A percentile compares a stretch with the other conserved stretches of the same genome.
These are phyloP conservation scores for Aegilops longissima DNA, from an alignment of 176 grass and related monocot species.

Conservation along the genomic window DNA sequence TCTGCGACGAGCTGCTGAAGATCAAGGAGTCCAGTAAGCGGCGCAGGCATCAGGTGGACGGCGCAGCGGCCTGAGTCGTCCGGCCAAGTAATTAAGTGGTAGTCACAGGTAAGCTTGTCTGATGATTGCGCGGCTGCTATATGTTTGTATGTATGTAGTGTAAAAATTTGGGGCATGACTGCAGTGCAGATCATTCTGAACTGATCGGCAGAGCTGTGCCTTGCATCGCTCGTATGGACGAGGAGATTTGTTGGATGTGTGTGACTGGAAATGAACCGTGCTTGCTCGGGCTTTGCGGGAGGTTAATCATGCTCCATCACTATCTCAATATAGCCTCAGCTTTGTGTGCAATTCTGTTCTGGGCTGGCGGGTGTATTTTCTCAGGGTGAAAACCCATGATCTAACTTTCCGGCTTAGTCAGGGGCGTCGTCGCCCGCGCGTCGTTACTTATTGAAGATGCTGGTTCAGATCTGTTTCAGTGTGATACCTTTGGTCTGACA, in stretches of 20 bases:
- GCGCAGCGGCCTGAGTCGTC: not conserved
- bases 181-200: not conserved
- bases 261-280: not conserved
- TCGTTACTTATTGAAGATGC: too few relatives aligned
- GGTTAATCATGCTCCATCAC: not conserved
- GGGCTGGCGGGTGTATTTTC: too few relatives aligned
- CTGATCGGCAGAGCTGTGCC: not conserved
- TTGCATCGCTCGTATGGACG: not conserved
- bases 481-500: too few relatives aligned
- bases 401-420: too few relatives aligned
- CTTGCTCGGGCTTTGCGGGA: not conserved
- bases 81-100: not conserved
- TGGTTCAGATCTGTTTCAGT: too few relatives aligned
- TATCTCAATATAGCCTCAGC: too few relatives aligned
- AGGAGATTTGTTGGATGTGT: not conserved
- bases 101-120: not conserved
- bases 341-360: too few relatives aligned
- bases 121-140: too few relatives aligned
- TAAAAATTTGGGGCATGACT: not conserved
- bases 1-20: conserved; percentile 50
- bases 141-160: too few relatives aligned
- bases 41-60: conserved; percentile 20
- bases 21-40: conserved; percentile 50
- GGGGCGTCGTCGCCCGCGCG: too few relatives aligned
- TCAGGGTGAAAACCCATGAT: too few relatives aligned